Percentiles rank a stretch among this genome's conserved stretches.
phyloP scores from a whole-genome alignment of 1,284 basidiomycete species.

The Ganoderma sinense region DNA sequence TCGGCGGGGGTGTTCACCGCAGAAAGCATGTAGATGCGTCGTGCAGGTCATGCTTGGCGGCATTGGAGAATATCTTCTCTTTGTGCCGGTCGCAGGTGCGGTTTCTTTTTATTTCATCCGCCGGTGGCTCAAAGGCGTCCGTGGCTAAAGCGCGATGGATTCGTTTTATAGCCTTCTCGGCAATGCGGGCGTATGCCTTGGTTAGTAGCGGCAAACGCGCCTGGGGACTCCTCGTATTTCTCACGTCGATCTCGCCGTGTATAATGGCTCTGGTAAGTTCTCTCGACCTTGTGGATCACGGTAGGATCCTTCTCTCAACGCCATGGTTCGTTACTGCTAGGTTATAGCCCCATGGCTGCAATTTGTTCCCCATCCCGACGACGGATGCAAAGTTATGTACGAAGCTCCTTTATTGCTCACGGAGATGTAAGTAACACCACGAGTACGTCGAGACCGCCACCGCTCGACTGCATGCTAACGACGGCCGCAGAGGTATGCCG shows the following conservation, averaged over 20 bases:
- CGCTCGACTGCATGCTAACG: too few species aligned
- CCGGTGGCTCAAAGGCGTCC: neutral
- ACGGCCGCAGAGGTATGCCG: neutral
- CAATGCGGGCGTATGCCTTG: constrained; percentile 12
- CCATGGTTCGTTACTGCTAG: neutral
- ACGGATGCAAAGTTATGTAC: neutral
- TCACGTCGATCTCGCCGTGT: neutral
- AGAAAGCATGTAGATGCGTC: neutral
- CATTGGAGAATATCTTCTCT: constrained; percentile 6
- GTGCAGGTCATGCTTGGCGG: neutral
- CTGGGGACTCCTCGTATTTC: neutral
- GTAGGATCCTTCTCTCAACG: too few species aligned
- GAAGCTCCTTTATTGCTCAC: neutral
- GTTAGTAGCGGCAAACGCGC: neutral
- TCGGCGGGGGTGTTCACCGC: neutral
- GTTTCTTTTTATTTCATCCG: neutral
- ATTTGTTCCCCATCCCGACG: neutral
- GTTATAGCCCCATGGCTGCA: neutral
- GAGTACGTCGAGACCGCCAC: too few species aligned
- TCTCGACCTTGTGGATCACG: neutral
- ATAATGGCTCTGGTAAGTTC: constrained; percentile 3
- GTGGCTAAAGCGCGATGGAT: neutral
- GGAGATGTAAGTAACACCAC: neutral
- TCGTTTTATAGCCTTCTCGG: neutral
- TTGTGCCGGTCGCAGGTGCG: constrained; percentile 6